These are phyloP conservation scores for Botrytis galanthina DNA, from an alignment of 2,329 filamentous ascomycete species.

Conservation along the genomic window DNA sequence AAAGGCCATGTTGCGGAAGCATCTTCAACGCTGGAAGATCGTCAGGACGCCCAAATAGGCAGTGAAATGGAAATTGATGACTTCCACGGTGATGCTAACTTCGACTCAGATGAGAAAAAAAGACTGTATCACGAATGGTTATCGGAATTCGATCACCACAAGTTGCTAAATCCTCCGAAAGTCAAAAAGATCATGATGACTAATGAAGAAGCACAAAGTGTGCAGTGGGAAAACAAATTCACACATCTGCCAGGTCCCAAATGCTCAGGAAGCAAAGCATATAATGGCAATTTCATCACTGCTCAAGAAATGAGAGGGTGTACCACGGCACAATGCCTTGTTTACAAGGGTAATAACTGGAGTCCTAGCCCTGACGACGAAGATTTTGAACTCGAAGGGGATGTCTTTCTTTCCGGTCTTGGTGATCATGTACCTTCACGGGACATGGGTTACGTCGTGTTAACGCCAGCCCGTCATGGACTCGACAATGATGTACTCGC, in stretches of 20 bases:
- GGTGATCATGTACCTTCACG: not conserved
- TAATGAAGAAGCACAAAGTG: not conserved
- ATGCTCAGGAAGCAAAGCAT: not conserved
- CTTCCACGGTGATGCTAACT: rapidly evolving
- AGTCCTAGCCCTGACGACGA: not conserved
- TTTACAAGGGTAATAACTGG: not conserved
- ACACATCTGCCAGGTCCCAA: not conserved
- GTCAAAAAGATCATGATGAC: not conserved
- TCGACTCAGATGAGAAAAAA: not conserved
- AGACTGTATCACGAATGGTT: not conserved
- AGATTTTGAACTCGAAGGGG: not conserved
- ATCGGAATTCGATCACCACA: not conserved
- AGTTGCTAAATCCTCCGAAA: not conserved
- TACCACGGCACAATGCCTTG: not conserved
- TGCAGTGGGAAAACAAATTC: not conserved
- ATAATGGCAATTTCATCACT: not conserved
- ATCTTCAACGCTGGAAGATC: not conserved
- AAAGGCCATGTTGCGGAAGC: not conserved
- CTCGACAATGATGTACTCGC: not conserved
- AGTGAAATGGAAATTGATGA: not conserved
- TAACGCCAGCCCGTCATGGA: not conserved
- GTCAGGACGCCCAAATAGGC: not conserved
- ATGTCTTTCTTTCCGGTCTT: not conserved
- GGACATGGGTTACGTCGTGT: not conserved
- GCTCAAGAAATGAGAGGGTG: not conserved